phyloP scores from a whole-genome alignment of 2,329 filamentous ascomycete species.

The Coleophoma cylindrospora region DNA sequence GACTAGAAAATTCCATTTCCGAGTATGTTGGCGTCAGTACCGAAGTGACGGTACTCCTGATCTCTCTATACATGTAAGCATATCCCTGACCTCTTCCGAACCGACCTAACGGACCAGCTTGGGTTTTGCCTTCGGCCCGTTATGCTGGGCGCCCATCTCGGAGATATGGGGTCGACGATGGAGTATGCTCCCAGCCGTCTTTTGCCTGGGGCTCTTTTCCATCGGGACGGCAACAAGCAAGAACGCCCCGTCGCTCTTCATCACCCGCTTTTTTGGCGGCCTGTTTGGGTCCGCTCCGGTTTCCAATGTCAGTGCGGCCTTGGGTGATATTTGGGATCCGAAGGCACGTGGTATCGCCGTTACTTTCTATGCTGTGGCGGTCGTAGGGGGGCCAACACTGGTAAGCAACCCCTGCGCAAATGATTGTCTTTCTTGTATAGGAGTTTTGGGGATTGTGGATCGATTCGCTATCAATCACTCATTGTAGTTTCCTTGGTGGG shows the following conservation, averaged over 20 bases:
- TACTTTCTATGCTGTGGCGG: constrained; percentile 60
- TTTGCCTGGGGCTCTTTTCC: constrained; percentile 55
- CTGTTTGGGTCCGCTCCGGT: constrained; percentile 57
- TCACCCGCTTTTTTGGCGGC: constrained; percentile 63
- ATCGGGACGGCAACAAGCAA: constrained; percentile 52
- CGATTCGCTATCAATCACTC: no score
- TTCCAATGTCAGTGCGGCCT: constrained; percentile 56
- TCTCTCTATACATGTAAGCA: constrained; percentile 40
- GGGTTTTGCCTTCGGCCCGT: constrained; percentile 41
- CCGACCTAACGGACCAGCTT: constrained; percentile 15
- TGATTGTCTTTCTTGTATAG: no score
- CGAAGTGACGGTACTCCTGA: constrained; percentile 37
- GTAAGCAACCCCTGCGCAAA: no score
- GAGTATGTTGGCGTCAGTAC: constrained; percentile 34
- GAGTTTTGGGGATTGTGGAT: no score
- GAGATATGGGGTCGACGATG: constrained; percentile 58
- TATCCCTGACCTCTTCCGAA: not conserved
- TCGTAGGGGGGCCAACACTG: constrained; percentile 55
- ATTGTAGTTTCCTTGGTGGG: no score
- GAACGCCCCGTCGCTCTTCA: constrained; percentile 53
- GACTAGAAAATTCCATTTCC: constrained; percentile 30
- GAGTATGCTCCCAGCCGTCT: constrained; percentile 53
- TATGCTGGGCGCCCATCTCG: constrained; percentile 60
- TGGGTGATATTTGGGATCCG: constrained; percentile 54
- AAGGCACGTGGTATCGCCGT: constrained; percentile 50